Conservation (phyloP, 106 monocot genomes). For the Apostasia ramifera region DNA sequence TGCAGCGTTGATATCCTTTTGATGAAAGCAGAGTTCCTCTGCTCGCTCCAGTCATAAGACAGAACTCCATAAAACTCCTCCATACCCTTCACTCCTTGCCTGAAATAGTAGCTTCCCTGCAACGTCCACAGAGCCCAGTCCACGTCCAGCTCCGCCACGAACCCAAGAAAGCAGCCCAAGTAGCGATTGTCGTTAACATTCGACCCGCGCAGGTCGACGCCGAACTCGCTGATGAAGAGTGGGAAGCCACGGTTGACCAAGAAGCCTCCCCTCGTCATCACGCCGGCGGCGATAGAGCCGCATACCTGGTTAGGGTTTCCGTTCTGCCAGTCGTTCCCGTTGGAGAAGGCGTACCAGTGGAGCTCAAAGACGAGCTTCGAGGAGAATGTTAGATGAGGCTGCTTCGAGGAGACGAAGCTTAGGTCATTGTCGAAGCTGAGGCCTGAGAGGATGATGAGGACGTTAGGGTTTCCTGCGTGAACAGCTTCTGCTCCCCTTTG, state of each 20-base stretch:
- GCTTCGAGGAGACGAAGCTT: conserved; percentile 9
- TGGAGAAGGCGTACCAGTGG: conserved; percentile 30
- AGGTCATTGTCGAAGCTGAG: conserved; percentile 23
- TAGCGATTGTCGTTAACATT: conserved; percentile 17
- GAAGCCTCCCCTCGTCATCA: conserved; percentile 12
- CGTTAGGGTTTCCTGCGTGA: conserved; percentile 21
- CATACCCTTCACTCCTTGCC: conserved; percentile 13
- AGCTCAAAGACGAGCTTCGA: conserved; percentile 23
- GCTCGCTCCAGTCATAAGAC: conserved; percentile 10
- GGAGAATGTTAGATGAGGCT: not conserved
- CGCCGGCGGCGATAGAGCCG: not conserved
- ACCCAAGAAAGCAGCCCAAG: conserved; percentile 16
- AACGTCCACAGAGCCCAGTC: conserved; percentile 39
- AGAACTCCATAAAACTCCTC: conserved; percentile 32
- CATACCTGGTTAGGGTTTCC: conserved; percentile 14
- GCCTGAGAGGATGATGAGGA: conserved; percentile 28
- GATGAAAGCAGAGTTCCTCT: conserved; percentile 11
- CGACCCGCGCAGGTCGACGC: conserved; percentile 19
- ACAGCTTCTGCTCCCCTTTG: conserved; percentile 19
- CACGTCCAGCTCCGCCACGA: conserved; percentile 24
- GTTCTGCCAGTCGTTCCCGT: conserved; percentile 8
- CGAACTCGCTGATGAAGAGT: conserved; percentile 25
- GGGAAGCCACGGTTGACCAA: conserved; percentile 8
- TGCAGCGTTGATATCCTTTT: conserved; percentile 14
- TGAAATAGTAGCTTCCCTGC: conserved; percentile 44